Base-by-base conservation (phyloP, 2,329 filamentous ascomycete species). In the Simplicillium aogashimaense region DNA sequence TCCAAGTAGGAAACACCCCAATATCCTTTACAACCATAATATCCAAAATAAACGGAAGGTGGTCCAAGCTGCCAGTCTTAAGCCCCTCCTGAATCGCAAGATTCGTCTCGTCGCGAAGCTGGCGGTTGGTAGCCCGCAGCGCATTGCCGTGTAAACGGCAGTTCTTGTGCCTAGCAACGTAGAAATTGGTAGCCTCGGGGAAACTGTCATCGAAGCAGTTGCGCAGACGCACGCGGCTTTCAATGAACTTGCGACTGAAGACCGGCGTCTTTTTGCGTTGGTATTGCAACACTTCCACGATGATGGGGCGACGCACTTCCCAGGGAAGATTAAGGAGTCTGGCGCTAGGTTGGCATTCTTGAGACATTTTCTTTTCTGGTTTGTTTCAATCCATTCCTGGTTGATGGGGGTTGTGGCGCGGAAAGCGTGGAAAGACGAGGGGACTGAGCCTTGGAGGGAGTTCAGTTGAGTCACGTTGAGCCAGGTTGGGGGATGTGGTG, bases 1-100 rank as follows among this genome's bases (percentile, higher is more conserved):
- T 35, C 38, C 38, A 40, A 13, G 4, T 15, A 8, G 38, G 38
- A 29, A 40, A 35, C 4, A 40, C 15, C 13, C 38, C 38, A 18
- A 40, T 29, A 9, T 40, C 38, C 20, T 35, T 40, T 13, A 40
- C 38, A 29, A 40, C 17, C 38, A 40, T 40, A 14, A 40, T n/a
- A 29, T 40, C 38, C 3, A 40, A n/a, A 17, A 35, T 16, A 29
- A 40, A 40, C 9, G 31, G 32, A 14, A 35, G n/a, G 9, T 25
- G 20, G 13, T 29, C 32, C 3, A 29, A 9, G 9, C 34, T 40
- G 20, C 30, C 37, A 10, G 37, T n/a, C 14, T 40, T 17, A n/a
- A 40, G 38, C 32, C 29, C 32, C 13, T 40, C 25, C 25, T 40
- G 10, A 5, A 40, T 35, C 32, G 29, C 16, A 4, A 29, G n/a